Evolutionary conservation across 805 yeast species (phyloP), one percentile per base, ranked within the genome.

Genomic region (Candida stauntonica): DNA sequence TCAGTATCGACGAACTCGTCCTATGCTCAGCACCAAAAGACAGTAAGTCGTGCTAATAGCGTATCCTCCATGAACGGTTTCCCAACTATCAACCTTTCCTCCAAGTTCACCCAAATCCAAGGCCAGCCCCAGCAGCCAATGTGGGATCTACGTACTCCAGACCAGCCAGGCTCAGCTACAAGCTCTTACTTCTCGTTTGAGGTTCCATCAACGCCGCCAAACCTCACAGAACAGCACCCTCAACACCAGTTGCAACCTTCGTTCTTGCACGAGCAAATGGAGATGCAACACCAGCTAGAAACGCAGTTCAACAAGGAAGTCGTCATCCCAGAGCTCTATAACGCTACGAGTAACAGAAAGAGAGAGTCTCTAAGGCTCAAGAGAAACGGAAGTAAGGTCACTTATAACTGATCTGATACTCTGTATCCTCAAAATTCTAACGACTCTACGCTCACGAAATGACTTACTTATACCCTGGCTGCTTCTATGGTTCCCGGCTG

Each of bases 341-440:
- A 73, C 44, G 70, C 65, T 20, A 73, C 77, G 2, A 66, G 72
- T 19, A 69, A 68, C 45, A 61, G 79, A 43, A 74, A 74, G 52
- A 66, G 79, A 47, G 78, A 73, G 44, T 66, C 74, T 46, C 52
- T 74, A 45, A 68, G 73, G 41, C 52, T 72, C 50, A 73, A 73
- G 52, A 67, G 78, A 50, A 36, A 52, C n/a, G 57, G 60, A 17
- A 52, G 47, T 31, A 45, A 47, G 26, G 42, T 39, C 17, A 41
- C 46, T n/a, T 44, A 47, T 27, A 41, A 38, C 38, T 44, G 33
- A 39, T n/a, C 7, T 21, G 24, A 7, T 7, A 8, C 24, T 21
- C 11, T 11, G 9, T 21, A 11, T 21, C 11, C n/a, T n/a, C n/a
- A n/a, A n/a, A n/a, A n/a, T n/a, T n/a, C n/a, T n/a, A n/a, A n/a